Base-by-base conservation (phyloP, 2,329 filamentous ascomycete genomes). In the Nemania bipapillata region DNA sequence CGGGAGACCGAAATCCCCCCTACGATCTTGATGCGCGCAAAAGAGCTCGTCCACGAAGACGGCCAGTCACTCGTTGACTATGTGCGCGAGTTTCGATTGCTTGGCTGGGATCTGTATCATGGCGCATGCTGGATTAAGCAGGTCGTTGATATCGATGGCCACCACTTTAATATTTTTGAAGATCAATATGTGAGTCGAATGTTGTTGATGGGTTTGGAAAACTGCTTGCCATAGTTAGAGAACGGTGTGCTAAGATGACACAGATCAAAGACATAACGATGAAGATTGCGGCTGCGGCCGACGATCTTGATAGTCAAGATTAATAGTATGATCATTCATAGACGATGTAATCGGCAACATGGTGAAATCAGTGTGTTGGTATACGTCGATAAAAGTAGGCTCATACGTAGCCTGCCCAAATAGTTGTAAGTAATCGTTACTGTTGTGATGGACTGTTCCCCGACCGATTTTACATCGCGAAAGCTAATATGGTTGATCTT, bases 81-180 rank as follows among this genome's bases (percentile, higher is more conserved):
- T n/a, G 72, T 79, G 24, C 81, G 86, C 0, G 67, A 75, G 0
- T 81, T 84, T 17, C 74, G 71, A 2, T 72, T 77, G 58, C 78
- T 88, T 1, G 86, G 86, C 9, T 88, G 86, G 86, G 82, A 81
- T 2, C 57, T 70, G 8, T 86, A 88, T 52, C 70, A 74, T 47
- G 77, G 81, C 24, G 78, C 78, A 30, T 76, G 77, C 24, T 79
- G 87, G 72, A 81, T 88, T 11, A 74, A 76, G 28, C 75, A 81
- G 12, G 79, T 86, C 1, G 67, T 86, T n/a, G 82, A 85, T 11
- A 78, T 87, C 1, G 79, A 85, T 0, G 85, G 86, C 0, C 81
- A 87, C 65, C 86, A 88, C 70, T 88, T 84, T 69, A 74, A 69
- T 28, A 72, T 79, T 22, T 79, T 79, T 30, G 62, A 75, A n/a